Evolutionary conservation across 2,329 filamentous ascomycete genomes (phyloP), one percentile per base, ranked within the genome.

Genomic region (Verticillium isaacii): DNA sequence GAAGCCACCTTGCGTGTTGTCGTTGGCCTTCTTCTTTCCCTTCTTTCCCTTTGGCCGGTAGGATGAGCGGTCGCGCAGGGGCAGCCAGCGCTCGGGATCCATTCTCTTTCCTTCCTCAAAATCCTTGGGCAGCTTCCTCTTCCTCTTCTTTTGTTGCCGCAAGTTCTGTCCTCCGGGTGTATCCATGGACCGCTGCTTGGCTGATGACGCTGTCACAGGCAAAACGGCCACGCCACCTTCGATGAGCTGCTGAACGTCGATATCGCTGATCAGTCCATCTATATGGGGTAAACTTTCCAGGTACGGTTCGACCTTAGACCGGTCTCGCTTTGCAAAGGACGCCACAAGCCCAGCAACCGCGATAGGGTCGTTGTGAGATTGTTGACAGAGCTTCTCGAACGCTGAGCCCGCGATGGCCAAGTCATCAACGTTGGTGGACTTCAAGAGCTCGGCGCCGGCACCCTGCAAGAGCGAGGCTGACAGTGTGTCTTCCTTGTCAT

Each of bases 21-120:
- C 90, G 64, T 83, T 81, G 5, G 87, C 88, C 77, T 89, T 90
- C 83, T 93, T 89, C 82, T 92, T 94, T 61, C 92, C 91, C 82
- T 97, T 96, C 80, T 90, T 93, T 6, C 93, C 93, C 79, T 95
- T 97, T 8, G 93, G 93, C 57, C 90, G 82, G 76, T 97, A 99
- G 50, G 87, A 91, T 68, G 91, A 95, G 62, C 95, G 85, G 73
- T 99, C 95, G 59, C 90, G 88, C 70, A 98, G 81, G 14, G 95
- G 94, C 63, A 99, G 77, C 95, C 95, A 99, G 65, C 95, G 84
- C 77, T 99, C 95, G 0, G 92, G 89, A 74, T 99, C 95, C 37
- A 91, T 85, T 66, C 87, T 88, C 80, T 93, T 96, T 68, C 83
- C 86, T 59, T 91, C 85, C 63, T 92, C 91, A 70, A 86, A 91